Evolutionary conservation across 1,139 yeast genomes (phyloP), one percentile per base, ranked within the genome.

Genomic region (Kodamaea plutei): DNA sequence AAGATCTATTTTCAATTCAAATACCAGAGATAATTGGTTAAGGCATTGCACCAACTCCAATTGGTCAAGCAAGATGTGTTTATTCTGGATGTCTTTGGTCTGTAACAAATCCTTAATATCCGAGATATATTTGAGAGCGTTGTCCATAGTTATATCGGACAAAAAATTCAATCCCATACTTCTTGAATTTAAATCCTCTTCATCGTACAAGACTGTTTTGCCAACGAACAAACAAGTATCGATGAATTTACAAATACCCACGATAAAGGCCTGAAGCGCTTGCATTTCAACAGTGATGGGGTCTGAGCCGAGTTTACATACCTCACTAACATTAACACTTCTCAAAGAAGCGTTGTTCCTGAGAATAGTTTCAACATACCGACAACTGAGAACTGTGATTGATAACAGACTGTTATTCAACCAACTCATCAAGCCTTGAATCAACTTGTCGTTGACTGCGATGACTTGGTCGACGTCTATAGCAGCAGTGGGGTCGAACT

Each of bases 171-270:
- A 48, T 30, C 75, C 76, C 80, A 81, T 75, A 8, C 66, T 62
- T 40, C 81, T 72, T 2, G 83, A 75, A 34, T 79, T 78, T 30
- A 83, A 56, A 52, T 83, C 93, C 47, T 83, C 93, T 45, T 83
- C 91, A 44, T 82, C 89, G 43, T 76, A 78, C 11, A 83, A 60
- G 6, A 78, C 81, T n/a, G 78, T 79, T 11, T 68, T 60, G 1
- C 79, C 76, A 21, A 79, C 54, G 6, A 56, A 52, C 3, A 72
- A 47, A 5, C 71, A 62, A 29, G 73, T 61, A 13, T 75, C 75
- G 5, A 76, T 68, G 44, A 76, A 69, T 37, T 71, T 73, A 28
- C 75, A 55, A 6, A 78, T 44, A 2, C 79, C 84, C 17, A 74
- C 43, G 5, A 70, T 53, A 36, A 65, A 69, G 14, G 68, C 56